Percentiles rank a stretch among this genome's conserved stretches.
These are phyloP conservation scores for Cinchona pubescens DNA, from an alignment of 257 asterid genomes.

Conservation along the genomic window DNA sequence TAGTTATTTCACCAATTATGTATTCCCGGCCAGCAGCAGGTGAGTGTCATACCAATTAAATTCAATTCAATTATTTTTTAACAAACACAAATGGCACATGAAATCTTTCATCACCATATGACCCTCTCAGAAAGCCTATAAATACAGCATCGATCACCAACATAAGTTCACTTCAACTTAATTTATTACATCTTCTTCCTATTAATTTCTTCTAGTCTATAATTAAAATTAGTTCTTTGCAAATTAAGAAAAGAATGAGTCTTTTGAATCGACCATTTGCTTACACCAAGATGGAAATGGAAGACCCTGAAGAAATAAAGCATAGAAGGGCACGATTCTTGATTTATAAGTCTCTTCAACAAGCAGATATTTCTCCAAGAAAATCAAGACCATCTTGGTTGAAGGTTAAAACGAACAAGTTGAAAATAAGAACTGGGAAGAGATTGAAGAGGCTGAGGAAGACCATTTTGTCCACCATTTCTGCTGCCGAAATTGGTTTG, in stretches of 20 bases:
- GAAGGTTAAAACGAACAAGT: constrained; percentile 49
- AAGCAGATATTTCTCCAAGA: constrained; percentile 38
- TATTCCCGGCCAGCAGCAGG: constrained; percentile 29
- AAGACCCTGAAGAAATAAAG: constrained; percentile 57
- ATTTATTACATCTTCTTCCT: neutral
- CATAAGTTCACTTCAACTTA: constrained; percentile 13
- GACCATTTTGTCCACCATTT: constrained; percentile 37
- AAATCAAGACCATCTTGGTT: constrained; percentile 59
- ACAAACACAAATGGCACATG: constrained; percentile 36
- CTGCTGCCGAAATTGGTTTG: constrained; percentile 37
- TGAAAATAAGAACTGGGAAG: constrained; percentile 64
- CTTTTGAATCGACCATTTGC: constrained; percentile 29
- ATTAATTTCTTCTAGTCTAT: neutral
- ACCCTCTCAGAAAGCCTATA: constrained; percentile 33
- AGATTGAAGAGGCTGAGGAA: constrained; percentile 50
- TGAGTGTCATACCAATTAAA: constrained; percentile 4
- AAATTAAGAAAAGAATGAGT: constrained; percentile 26
- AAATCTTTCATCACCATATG: constrained; percentile 37
- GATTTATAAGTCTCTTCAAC: constrained; percentile 63
- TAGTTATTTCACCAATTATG: constrained; percentile 1
- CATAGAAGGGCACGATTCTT: constrained; percentile 68
- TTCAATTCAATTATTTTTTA: constrained; percentile 22
- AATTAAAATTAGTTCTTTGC: no score
- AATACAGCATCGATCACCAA: constrained; percentile 36
- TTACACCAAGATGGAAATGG: constrained; percentile 54